phyloP scores from a whole-genome alignment of 2,329 filamentous ascomycete genomes.

The Aschersonia sp. region DNA sequence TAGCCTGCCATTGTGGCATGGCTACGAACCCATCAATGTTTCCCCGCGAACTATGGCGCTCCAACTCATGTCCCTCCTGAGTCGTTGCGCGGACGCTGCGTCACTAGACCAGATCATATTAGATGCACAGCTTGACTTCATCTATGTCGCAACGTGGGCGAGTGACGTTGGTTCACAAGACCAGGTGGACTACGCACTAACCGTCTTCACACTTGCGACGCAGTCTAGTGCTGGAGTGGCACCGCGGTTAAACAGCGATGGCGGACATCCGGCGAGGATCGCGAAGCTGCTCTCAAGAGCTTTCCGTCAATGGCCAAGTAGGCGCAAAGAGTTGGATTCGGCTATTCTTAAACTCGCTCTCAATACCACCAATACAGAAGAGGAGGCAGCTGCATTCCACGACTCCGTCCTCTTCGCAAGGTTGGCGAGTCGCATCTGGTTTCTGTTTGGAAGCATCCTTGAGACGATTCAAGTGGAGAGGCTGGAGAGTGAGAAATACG shows the following conservation, averaged over 20 bases:
- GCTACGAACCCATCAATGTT: conserved; percentile 30
- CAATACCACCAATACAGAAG: conserved; percentile 74
- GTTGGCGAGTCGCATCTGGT: conserved; percentile 35
- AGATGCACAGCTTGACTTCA: conserved; percentile 14
- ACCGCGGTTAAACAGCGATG: conserved; percentile 8
- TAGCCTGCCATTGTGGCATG: conserved; percentile 45
- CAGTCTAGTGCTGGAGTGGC: conserved; percentile 15
- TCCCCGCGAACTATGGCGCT: conserved; percentile 51
- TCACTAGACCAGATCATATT: conserved; percentile 14
- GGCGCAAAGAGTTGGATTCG: conserved; percentile 12
- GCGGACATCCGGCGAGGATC: conserved; percentile 13
- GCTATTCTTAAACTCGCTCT: conserved; percentile 47
- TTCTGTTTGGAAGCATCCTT: conserved; percentile 32
- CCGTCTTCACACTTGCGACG: conserved; percentile 22
- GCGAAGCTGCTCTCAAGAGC: conserved; percentile 14
- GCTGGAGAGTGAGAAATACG: conserved; percentile 38
- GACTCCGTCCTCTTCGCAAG: conserved; percentile 37
- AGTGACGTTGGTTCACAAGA: conserved; percentile 5
- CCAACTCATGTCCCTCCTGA: conserved; percentile 40
- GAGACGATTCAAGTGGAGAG: conserved; percentile 31
- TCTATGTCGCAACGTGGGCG: conserved; percentile 9
- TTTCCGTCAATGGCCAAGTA: conserved; percentile 15
- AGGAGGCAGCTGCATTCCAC: conserved; percentile 56
- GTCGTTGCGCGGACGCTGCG: conserved; percentile 12
- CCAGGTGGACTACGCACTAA: conserved; percentile 27